phyloP scores from a whole-genome alignment of 2,329 filamentous ascomycete species.

The Fusarium albosuccineum region DNA sequence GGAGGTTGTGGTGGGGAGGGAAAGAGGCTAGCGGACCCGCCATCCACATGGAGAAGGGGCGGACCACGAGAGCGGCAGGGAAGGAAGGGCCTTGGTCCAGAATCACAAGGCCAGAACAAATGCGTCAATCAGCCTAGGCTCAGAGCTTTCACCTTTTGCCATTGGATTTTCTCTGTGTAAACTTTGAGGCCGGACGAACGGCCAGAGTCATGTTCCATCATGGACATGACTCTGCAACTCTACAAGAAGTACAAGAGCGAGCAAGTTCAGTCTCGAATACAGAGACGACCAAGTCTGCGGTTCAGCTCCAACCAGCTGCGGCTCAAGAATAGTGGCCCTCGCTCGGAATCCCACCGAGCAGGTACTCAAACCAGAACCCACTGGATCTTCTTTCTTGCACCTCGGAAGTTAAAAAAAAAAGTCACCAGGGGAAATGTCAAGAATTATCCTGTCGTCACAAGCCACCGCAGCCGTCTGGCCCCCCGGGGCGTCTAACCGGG shows the following conservation, averaged over 20 bases:
- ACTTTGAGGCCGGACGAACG: not conserved
- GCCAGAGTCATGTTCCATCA: not conserved
- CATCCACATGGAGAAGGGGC: constrained; percentile 13
- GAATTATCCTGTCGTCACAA: constrained; percentile 31
- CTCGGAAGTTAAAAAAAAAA: constrained; percentile 33
- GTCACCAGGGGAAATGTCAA: constrained; percentile 14
- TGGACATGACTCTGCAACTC: not conserved
- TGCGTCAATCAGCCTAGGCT: constrained; percentile 5
- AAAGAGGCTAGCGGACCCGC: constrained; percentile 32
- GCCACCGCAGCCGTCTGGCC: constrained; percentile 21
- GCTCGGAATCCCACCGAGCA: constrained; percentile 42
- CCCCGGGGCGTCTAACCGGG: constrained; percentile 2
- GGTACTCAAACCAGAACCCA: constrained; percentile 8
- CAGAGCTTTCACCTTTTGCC: not conserved
- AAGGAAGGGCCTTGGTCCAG: not conserved
- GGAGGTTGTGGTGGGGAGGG: constrained; percentile 1
- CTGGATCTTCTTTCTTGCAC: constrained; percentile 22
- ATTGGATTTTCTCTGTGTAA: constrained; percentile 1
- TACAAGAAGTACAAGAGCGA: not conserved
- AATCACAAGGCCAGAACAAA: constrained; percentile 12
- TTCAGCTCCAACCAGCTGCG: not conserved
- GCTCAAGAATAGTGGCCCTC: constrained; percentile 5
- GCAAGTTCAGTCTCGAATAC: not conserved
- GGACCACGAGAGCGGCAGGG: constrained; percentile 4
- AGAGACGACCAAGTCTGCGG: not conserved